Conservation (phyloP, 2,329 filamentous ascomycete species). For the Zelopaecilomyces penicillatus region DNA sequence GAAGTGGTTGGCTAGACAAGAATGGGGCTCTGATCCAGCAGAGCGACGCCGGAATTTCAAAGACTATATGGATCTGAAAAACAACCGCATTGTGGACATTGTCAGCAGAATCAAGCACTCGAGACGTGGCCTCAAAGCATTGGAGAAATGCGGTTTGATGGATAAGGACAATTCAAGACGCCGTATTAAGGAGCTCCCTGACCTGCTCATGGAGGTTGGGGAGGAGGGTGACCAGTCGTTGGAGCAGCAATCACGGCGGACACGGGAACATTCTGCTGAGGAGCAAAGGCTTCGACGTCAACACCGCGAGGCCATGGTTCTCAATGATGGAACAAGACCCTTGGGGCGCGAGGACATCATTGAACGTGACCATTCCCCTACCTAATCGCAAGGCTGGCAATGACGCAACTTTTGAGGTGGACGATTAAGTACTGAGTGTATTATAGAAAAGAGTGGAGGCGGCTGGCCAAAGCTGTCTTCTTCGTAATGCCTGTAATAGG, state of each 20-base stretch:
- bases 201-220: slow-evolving; percentile 23
- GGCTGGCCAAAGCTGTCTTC: neutral
- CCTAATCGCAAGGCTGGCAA: slow-evolving; percentile 9
- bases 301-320: slow-evolving; percentile 80
- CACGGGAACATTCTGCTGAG: slow-evolving; percentile 47
- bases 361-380: slow-evolving; percentile 47
- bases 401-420: neutral
- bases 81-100: slow-evolving; percentile 46
- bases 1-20: slow-evolving; percentile 66
- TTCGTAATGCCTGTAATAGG: too few species aligned
- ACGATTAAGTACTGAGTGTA: too few species aligned
- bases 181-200: slow-evolving; percentile 19
- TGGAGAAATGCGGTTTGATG: slow-evolving; percentile 42
- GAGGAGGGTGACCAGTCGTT: slow-evolving; percentile 13
- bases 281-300: slow-evolving; percentile 68
- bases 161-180: slow-evolving; percentile 24
- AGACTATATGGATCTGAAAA: slow-evolving; percentile 39
- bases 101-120: slow-evolving; percentile 41
- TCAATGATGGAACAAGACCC: slow-evolving; percentile 76
- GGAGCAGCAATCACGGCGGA: slow-evolving; percentile 22
- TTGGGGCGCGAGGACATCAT: slow-evolving; percentile 71
- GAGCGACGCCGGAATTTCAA: slow-evolving; percentile 47
- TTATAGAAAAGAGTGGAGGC: neutral
- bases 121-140: slow-evolving; percentile 41
- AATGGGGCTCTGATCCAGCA: slow-evolving; percentile 52